Percentiles rank a stretch among this genome's conserved stretches.
Conservation (phyloP, 1,284 basidiomycete genomes). For the Hemileia vastatrix region DNA sequence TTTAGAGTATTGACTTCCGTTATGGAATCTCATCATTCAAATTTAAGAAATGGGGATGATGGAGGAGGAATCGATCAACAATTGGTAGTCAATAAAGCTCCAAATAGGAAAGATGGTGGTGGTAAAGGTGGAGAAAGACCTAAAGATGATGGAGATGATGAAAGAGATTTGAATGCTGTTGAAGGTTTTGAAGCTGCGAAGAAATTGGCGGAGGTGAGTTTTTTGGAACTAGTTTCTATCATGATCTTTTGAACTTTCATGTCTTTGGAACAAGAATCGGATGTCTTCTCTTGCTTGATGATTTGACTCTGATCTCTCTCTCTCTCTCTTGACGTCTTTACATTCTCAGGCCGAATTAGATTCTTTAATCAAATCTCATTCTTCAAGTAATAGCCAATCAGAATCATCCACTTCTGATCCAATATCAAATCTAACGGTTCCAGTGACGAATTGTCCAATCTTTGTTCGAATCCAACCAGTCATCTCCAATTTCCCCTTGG, state of each 20-base stretch:
- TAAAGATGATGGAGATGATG: slow-evolving; percentile 33
- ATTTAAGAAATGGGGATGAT: too few relatives aligned
- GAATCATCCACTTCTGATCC: slow-evolving; percentile 33
- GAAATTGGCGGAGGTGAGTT: slow-evolving; percentile 62
- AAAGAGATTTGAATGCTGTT: slow-evolving; percentile 66
- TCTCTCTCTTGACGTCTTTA: slow-evolving; percentile 15
- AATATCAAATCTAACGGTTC: slow-evolving; percentile 45
- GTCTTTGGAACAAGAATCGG: background rate
- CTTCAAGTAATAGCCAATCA: slow-evolving; percentile 25
- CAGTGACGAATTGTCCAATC: slow-evolving; percentile 78
- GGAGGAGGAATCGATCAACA: too few relatives aligned
- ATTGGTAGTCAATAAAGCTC: slow-evolving; percentile 69
- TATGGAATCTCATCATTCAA: too few relatives aligned
- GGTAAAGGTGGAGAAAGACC: slow-evolving; percentile 2
- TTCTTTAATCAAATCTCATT: slow-evolving; percentile 59
- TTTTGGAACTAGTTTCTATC: background rate
- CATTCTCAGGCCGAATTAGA: slow-evolving; percentile 60
- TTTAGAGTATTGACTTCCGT: slow-evolving; percentile 61
- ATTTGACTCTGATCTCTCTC: slow-evolving; percentile 1
- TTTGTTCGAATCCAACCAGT: slow-evolving; percentile 88
- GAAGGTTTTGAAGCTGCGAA: slow-evolving; percentile 72
- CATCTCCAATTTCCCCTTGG: slow-evolving; percentile 53
- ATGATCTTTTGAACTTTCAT: too few relatives aligned
- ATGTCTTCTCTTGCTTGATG: background rate
- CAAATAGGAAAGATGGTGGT: too few relatives aligned